These are phyloP conservation scores for Neurospora tetraspora DNA, from an alignment of 495 filamentous ascomycete species.

Conservation along the genomic window DNA sequence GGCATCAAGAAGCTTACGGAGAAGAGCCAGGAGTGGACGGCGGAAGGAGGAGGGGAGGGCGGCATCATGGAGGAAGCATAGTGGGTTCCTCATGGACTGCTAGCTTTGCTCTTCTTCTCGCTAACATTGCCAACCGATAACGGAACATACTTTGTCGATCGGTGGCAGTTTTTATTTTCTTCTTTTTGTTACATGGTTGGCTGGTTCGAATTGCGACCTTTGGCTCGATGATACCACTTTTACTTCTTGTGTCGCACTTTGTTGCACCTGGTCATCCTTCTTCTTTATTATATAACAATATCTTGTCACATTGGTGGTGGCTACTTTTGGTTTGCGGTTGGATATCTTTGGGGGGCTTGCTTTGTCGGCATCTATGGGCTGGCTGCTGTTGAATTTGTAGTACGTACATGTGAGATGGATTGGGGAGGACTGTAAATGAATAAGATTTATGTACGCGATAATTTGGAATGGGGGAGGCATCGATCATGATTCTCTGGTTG, in stretches of 20 bases:
- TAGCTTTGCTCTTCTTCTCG: neutral
- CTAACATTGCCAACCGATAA: neutral
- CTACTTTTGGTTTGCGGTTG: neutral
- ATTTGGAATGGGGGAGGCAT: neutral
- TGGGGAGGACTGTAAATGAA: neutral
- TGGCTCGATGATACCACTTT: neutral
- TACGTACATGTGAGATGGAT: neutral
- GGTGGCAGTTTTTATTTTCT: neutral
- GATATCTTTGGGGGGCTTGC: neutral
- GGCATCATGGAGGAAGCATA: conserved; percentile 68
- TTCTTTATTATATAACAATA: neutral
- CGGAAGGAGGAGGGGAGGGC: conserved; percentile 66
- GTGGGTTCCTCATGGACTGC: conserved; percentile 1
- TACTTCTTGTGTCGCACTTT: neutral
- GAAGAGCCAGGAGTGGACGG: conserved; percentile 74
- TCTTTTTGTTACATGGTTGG: neutral
- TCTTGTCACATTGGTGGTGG: neutral
- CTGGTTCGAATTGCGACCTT: neutral
- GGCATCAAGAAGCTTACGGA: conserved; percentile 73
- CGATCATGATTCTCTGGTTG: neutral
- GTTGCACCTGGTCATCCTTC: neutral
- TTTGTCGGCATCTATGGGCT: neutral
- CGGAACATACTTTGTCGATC: neutral
- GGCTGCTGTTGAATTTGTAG: neutral
- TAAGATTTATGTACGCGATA: neutral